A percentile compares a stretch with the other conserved stretches of the same genome.
These are phyloP conservation scores for Phytophthora macrochlamydospora DNA, from an alignment of 352 stramenopile species.

Conservation along the genomic window DNA sequence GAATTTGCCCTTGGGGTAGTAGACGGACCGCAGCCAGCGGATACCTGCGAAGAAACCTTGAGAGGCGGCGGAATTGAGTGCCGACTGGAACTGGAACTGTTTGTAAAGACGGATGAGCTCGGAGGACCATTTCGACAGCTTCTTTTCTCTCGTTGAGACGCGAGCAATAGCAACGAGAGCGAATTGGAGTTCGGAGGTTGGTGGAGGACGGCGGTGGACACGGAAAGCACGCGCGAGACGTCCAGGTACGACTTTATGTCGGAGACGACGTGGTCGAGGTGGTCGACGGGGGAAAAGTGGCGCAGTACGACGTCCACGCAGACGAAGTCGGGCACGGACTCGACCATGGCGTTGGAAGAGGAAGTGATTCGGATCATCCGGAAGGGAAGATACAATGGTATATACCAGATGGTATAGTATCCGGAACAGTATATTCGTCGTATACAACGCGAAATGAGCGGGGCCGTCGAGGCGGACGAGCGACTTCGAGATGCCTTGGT, in stretches of 20 bases:
- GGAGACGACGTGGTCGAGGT: conserved; percentile 29
- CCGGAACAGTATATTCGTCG: conserved; percentile 2
- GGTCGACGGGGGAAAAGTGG: conserved; percentile 22
- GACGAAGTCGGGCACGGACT: conserved; percentile 21
- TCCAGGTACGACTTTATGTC: conserved; percentile 38
- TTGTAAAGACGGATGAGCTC: conserved; percentile 40
- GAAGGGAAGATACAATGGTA: too few species aligned
- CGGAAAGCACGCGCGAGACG: conserved; percentile 35
- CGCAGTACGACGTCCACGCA: conserved; percentile 39
- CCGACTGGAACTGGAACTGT: conserved; percentile 45
- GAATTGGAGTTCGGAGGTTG: conserved; percentile 16
- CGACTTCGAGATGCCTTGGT: not conserved
- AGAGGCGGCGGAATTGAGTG: conserved; percentile 32
- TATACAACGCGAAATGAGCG: conserved; percentile 1
- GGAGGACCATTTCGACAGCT: conserved; percentile 39
- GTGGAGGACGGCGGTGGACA: conserved; percentile 29
- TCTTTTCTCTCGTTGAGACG: conserved; percentile 31
- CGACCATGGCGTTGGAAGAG: not conserved
- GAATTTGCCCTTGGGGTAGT: conserved; percentile 43
- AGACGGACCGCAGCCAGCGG: conserved; percentile 34
- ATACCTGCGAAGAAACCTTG: conserved; percentile 30
- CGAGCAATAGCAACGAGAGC: conserved; percentile 34
- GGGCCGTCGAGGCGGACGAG: too few species aligned
- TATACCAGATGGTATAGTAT: conserved; percentile 2
- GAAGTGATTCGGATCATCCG: too few species aligned